These are phyloP conservation scores for Hymenoscyphus infarciens DNA, from an alignment of 2,329 filamentous ascomycete genomes.

Conservation along the genomic window DNA sequence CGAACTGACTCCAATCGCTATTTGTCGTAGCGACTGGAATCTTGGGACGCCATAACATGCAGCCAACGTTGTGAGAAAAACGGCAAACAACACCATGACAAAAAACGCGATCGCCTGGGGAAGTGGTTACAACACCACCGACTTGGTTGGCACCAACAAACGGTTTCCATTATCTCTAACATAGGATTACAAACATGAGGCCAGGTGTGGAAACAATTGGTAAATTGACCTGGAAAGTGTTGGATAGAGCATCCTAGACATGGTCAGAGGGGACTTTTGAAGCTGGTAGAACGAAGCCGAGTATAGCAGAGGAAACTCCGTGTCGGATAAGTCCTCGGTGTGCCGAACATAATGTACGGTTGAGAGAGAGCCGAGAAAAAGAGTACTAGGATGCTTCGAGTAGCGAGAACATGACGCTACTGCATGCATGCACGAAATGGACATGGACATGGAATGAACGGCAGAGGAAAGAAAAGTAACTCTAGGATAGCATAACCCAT, in stretches of 20 bases:
- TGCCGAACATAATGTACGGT: neutral
- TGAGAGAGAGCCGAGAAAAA: neutral
- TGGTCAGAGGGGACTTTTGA: neutral
- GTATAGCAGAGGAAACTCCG: neutral
- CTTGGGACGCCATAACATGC: too few relatives aligned
- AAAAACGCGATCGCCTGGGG: too few relatives aligned
- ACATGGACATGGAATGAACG: neutral
- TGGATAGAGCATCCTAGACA: neutral
- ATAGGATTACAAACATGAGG: too few relatives aligned
- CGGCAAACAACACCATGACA: neutral
- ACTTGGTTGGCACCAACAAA: too few relatives aligned
- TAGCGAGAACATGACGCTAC: neutral
- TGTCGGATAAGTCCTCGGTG: neutral
- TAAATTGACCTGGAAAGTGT: too few relatives aligned
- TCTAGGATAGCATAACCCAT: neutral
- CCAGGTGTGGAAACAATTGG: too few relatives aligned
- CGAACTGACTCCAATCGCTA: neutral
- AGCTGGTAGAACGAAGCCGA: neutral
- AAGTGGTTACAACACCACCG: too few relatives aligned
- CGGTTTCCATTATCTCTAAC: too few relatives aligned
- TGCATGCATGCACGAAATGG: neutral
- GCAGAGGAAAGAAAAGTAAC: neutral
- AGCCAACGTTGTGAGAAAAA: neutral
- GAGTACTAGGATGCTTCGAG: neutral
- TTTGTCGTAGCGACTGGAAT: neutral